Evolutionary conservation across 2,329 filamentous ascomycete genomes (phyloP), one percentile per base, ranked within the genome.

Genomic region (Colletotrichum lini): DNA sequence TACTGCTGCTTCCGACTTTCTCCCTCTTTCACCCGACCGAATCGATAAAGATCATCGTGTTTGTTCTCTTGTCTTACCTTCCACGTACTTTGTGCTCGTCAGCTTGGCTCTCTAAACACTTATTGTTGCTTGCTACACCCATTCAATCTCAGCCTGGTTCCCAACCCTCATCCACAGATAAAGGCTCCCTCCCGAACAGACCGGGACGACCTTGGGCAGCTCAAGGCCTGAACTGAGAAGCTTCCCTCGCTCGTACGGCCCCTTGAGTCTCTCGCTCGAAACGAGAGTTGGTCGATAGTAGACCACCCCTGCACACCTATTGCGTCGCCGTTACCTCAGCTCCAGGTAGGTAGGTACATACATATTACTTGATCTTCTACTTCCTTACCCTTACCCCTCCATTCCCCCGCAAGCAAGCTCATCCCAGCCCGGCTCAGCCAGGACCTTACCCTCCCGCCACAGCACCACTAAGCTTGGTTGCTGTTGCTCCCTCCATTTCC

Each of bases 401-500:
- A 72, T 72, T 72, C 65, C 69, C 68, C 69, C 65, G 62, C 67
- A 56, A 40, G 59, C 59, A 72, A 72, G 69, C 69, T 72, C 69
- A 72, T 72, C 69, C 69, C 65, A 64, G 65, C 69, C 65, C 59
- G 47, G 49, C 69, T 59, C 69, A 72, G 65, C 59, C 64, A 72
- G 69, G 53, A 71, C 63, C 35, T 54, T 60, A 60, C 26, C 63
- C 63, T 66, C 35, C 59, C 67, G 42, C 56, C 67, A 67, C 35
- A 57, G 63, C 35, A 67, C 49, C 53, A 53, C 53, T 59, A 44
- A 64, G 64, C 57, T 67, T 45, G 57, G 50, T 30, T 59, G 53
- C 53, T 59, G 65, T 59, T 63, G 65, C 54, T 26, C 42, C 47
- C 65, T 44, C 65, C 44, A 57, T 45, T 65, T 64, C 30, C 53